Evolutionary conservation across 257 asterid genomes (phyloP).

Genomic region (Perilla frutescens): DNA sequence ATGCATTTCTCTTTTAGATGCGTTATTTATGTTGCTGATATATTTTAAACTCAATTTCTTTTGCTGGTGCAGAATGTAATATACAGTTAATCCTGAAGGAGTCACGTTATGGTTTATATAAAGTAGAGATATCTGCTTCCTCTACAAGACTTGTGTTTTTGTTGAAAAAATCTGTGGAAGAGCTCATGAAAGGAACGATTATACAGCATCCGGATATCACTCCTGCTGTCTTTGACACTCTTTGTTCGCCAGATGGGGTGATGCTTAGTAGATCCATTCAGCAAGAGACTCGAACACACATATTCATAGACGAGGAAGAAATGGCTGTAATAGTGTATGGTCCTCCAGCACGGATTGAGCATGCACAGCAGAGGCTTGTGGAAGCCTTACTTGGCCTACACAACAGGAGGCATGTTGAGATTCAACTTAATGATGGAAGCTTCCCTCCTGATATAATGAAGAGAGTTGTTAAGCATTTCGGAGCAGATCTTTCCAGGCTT

Average conservation of each 20-base stretch:
- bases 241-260: conserved; percentile 75
- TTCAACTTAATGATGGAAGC: conserved; percentile 65
- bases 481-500: conserved; percentile 81
- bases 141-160: conserved; percentile 84
- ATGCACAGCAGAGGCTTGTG: conserved; percentile 58
- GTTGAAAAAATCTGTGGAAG: conserved; percentile 67
- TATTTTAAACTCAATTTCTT: background rate
- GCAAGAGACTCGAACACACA: conserved; percentile 61
- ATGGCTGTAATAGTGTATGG: conserved; percentile 70
- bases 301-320: conserved; percentile 70
- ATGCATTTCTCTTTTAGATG: conserved; percentile 17
- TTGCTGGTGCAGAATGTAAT: conserved; percentile 76
- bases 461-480: conserved; percentile 74
- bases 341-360: conserved; percentile 50
- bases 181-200: conserved; percentile 72
- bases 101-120: too few relatives aligned
- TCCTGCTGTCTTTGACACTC: conserved; percentile 65
- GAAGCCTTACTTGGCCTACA: conserved; percentile 56
- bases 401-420: conserved; percentile 74
- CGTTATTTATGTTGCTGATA: background rate
- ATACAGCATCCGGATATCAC: conserved; percentile 63
- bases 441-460: conserved; percentile 92
- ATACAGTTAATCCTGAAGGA: too few relatives aligned
- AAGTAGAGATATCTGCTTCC: conserved; percentile 75
- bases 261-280: conserved; percentile 62